A percentile compares a stretch with the other conserved stretches of the same genome.
phyloP scores from a whole-genome alignment of 164 flowering plant genomes.

The Santalum album region DNA sequence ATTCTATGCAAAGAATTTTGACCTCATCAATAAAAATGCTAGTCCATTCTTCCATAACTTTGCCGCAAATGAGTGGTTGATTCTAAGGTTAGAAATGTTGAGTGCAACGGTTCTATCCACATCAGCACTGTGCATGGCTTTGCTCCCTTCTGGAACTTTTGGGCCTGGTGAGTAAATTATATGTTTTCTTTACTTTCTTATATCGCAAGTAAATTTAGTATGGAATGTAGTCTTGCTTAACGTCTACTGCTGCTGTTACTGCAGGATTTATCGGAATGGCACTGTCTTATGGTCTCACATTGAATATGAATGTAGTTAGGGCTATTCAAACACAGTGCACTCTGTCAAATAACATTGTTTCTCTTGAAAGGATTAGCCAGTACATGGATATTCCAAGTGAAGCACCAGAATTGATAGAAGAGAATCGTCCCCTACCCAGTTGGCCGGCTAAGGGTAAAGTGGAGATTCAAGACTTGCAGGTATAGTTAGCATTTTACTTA shows the following conservation, averaged over 20 bases:
- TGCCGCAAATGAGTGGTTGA: slow-evolving; percentile 84
- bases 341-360: slow-evolving; percentile 41
- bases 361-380: slow-evolving; percentile 53
- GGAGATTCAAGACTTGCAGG: slow-evolving; percentile 41
- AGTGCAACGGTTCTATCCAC: slow-evolving; percentile 55
- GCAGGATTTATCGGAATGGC: slow-evolving; percentile 64
- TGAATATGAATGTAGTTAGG: slow-evolving; percentile 28
- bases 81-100: slow-evolving; percentile 58
- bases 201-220: too few species aligned
- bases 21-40: slow-evolving; percentile 58
- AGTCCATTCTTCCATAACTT: slow-evolving; percentile 59
- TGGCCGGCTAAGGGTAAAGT: slow-evolving; percentile 59
- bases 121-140: slow-evolving; percentile 54
- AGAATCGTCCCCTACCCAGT: slow-evolving; percentile 27
- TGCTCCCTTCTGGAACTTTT: slow-evolving; percentile 35
- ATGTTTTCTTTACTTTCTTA: too few species aligned
- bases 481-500: slow-evolving; percentile 1
- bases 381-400: slow-evolving; percentile 57
- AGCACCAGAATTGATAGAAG: slow-evolving; percentile 44
- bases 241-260: neutral
- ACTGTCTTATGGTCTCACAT: slow-evolving; percentile 50
- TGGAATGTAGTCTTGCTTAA: neutral
- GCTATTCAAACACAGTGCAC: slow-evolving; percentile 46
- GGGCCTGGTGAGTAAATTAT: slow-evolving; percentile 34
- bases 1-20: slow-evolving; percentile 42